Percentiles rank a stretch among this genome's conserved stretches.
Conservation (phyloP, 257 asterid species). For the Anisodus acutangulus region DNA sequence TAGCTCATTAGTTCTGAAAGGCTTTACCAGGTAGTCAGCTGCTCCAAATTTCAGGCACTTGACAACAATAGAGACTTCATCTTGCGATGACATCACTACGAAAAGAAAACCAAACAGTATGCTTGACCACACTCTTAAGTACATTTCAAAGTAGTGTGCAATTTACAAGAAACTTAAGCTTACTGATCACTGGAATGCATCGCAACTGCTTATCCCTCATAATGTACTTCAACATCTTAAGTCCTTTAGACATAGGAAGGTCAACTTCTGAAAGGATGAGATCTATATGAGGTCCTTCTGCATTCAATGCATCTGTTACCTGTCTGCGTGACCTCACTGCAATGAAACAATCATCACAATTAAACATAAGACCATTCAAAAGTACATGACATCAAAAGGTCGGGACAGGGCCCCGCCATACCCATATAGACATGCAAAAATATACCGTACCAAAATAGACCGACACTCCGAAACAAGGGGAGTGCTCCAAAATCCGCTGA, state of each 20-base stretch:
- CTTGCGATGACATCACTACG: constrained; percentile 68
- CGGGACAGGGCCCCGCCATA: too few species aligned
- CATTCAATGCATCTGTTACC: constrained; percentile 85
- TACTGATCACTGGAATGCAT: constrained; percentile 88
- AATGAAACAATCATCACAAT: constrained; percentile 34
- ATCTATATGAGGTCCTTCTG: constrained; percentile 82
- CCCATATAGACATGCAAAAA: too few species aligned
- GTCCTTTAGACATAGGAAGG: constrained; percentile 88
- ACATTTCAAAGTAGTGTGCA: neutral
- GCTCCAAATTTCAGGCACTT: constrained; percentile 65
- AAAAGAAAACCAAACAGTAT: constrained; percentile 32
- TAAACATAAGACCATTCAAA: neutral
- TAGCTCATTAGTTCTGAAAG: constrained; percentile 86
- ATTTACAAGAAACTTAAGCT: constrained; percentile 40
- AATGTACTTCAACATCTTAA: constrained; percentile 68
- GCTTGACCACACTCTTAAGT: constrained; percentile 14
- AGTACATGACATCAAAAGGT: too few species aligned
- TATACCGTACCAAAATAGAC: too few species aligned
- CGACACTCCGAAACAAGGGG: too few species aligned
- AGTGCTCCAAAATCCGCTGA: too few species aligned
- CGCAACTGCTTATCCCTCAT: constrained; percentile 76
- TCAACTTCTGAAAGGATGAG: constrained; percentile 85
- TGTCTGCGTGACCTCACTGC: constrained; percentile 81
- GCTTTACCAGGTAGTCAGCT: constrained; percentile 96
- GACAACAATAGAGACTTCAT: too few species aligned